A percentile compares a stretch with the other conserved stretches of the same genome.
These are phyloP conservation scores for Cyamopsis tetragonoloba DNA, from an alignment of 306 rosid species.

Conservation along the genomic window DNA sequence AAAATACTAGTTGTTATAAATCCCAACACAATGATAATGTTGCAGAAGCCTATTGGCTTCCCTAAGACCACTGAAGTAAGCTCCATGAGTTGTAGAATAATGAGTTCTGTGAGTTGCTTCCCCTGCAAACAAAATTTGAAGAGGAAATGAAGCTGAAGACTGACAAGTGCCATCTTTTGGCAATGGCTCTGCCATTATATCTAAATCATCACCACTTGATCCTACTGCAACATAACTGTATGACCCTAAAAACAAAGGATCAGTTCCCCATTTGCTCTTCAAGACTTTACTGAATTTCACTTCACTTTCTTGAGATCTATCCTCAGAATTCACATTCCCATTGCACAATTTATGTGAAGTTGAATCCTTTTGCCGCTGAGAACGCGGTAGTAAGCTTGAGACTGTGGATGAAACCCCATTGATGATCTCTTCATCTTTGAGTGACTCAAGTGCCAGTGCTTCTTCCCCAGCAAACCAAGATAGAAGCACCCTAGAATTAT, in stretches of 20 bases:
- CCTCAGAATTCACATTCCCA: constrained; percentile 37
- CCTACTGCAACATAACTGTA: constrained; percentile 85
- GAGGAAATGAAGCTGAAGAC: constrained; percentile 42
- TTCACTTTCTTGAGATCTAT: constrained; percentile 24
- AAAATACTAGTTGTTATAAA: constrained; percentile 36
- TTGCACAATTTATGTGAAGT: constrained; percentile 37
- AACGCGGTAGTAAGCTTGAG: constrained; percentile 41
- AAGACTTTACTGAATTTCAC: constrained; percentile 54
- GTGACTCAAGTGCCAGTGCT: constrained; percentile 74
- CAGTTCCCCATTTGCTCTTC: constrained; percentile 76
- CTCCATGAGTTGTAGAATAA: constrained; percentile 98
- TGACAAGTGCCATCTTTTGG: constrained; percentile 44
- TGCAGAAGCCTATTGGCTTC: constrained; percentile 94
- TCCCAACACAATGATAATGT: constrained; percentile 68
- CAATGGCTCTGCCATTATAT: constrained; percentile 83
- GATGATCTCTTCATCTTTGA: constrained; percentile 63
- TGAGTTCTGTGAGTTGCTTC: constrained; percentile 98
- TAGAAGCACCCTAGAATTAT: constrained; percentile 62
- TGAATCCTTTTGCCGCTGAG: constrained; percentile 23
- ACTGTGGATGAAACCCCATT: constrained; percentile 66
- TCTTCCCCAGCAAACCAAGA: constrained; percentile 93
- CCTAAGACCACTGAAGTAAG: constrained; percentile 94
- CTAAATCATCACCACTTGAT: constrained; percentile 86
- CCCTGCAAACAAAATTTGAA: constrained; percentile 93
- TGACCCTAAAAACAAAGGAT: constrained; percentile 87